phyloP scores from a whole-genome alignment of 148 eudicot genomes.

The Chenopodium suecicum region DNA sequence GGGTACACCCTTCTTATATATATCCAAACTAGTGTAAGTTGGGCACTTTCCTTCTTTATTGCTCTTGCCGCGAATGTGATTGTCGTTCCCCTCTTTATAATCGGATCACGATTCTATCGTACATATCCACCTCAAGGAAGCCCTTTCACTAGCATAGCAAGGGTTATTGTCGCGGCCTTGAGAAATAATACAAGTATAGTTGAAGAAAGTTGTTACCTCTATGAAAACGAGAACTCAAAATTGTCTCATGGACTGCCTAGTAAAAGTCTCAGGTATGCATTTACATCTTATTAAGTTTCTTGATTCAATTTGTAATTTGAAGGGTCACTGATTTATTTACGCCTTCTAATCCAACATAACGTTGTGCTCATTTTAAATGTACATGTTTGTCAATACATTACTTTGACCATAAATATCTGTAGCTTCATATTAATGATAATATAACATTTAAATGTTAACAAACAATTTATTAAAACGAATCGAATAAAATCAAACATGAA shows the following conservation, averaged over 20 bases:
- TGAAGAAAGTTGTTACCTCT: conserved; percentile 24
- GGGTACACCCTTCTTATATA: conserved; percentile 42
- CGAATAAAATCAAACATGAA: no score
- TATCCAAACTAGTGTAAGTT: conserved; percentile 47
- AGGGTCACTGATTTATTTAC: no score
- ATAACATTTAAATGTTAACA: no score
- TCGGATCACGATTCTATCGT: conserved; percentile 37
- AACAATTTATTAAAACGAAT: no score
- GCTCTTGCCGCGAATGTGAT: conserved; percentile 35
- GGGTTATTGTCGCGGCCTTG: conserved; percentile 47
- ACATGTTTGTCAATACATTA: no score
- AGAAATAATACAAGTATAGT: conserved; percentile 31
- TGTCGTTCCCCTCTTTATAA: conserved; percentile 31
- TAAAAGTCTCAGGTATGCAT: conserved; percentile 31
- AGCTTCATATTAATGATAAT: no score
- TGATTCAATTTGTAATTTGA: no score
- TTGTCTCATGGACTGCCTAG: conserved; percentile 22
- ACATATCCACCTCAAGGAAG: conserved; percentile 37
- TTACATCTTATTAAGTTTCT: not conserved
- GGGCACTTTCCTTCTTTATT: conserved; percentile 42
- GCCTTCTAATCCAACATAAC: no score
- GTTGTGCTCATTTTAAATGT: no score
- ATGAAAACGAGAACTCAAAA: conserved; percentile 19
- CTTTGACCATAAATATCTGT: no score
- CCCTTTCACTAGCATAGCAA: conserved; percentile 50